Conservation (phyloP, 1,284 basidiomycete genomes). For the Boletellus dicymbophilus region DNA sequence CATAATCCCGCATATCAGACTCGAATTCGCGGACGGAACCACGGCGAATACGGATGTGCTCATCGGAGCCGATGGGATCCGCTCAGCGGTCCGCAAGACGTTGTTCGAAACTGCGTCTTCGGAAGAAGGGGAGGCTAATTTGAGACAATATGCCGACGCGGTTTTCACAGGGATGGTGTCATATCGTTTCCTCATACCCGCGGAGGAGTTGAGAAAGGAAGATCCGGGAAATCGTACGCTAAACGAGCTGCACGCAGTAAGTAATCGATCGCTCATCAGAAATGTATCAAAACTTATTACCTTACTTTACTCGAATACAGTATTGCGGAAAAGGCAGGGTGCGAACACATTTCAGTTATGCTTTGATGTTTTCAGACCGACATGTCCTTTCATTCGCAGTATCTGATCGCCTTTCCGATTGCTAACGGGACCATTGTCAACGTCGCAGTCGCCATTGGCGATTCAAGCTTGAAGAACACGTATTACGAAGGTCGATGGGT, state of each 20-base stretch:
- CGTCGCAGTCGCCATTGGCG: constrained; percentile 38
- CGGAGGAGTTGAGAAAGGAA: constrained; percentile 10
- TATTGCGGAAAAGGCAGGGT: constrained; percentile 15
- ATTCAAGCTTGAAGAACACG: constrained; percentile 37
- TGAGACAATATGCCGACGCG: constrained; percentile 19
- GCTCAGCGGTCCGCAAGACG: constrained; percentile 20
- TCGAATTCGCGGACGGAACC: constrained; percentile 23
- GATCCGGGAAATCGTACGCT: constrained; percentile 8
- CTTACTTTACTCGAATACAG: constrained; percentile 6
- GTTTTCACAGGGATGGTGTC: constrained; percentile 19
- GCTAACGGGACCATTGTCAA: constrained; percentile 44
- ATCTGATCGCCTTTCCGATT: constrained; percentile 45
- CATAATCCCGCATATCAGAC: constrained; percentile 1
- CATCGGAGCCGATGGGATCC: constrained; percentile 15
- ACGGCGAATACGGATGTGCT: constrained; percentile 17
- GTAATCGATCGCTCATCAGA: constrained; percentile 1
- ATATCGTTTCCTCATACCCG: constrained; percentile 21
- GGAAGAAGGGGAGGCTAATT: background rate
- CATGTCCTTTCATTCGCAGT: constrained; percentile 26
- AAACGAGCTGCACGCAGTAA: constrained; percentile 7
- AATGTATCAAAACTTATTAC: no score
- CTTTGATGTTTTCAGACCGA: background rate
- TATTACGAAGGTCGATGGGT: constrained; percentile 39
- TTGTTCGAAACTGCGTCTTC: constrained; percentile 15
- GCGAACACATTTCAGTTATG: background rate